Evolutionary conservation across 2,329 filamentous ascomycete species (phyloP), one percentile per base, ranked within the genome.

Genomic region (Xylariaceae sp.): DNA sequence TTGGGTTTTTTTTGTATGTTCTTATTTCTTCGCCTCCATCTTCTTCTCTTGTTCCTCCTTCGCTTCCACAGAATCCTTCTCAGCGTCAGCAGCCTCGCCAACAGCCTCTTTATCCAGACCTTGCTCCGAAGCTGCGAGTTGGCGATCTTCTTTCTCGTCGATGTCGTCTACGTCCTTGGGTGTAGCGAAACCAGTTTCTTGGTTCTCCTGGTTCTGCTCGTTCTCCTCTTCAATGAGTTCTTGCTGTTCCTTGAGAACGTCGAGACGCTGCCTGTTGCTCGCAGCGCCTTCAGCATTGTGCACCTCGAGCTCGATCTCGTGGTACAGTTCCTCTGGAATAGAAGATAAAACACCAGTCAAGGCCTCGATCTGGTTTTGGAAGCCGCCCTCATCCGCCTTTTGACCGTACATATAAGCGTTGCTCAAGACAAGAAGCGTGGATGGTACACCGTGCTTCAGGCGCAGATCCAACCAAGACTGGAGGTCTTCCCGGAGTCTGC

Each of bases 271-370:
- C 78, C 94, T 96, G 79, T 98, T 98, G 52, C 93, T 98, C 18
- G 93, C 93, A 9, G 90, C 91, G 47, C 93, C 93, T 69, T 98
- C 93, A 37, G 91, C 90, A 47, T 85, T 95, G 75, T 96, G 89
- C 9, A 98, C 89, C 71, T 98, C 93, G 24, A 98, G 85, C 68
- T 97, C 93, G 50, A 98, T 96, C 73, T 98, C 93, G 74, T 98
- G 93, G 87, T 94, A 98, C 31, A 98, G 77, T 66, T 98, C 93
- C 67, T 98, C 93, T 3, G 93, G 93, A 48, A 98, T 97, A 46
- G 87, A 90, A 31, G 88, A 94, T 31, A 98, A 74, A 4, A 98
- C 93, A 41, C 89, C 87, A 46, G 90, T 88, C 37, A 98, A 79
- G 1, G 93, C 89, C 53, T 96, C 90, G 44, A 98, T 89, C 69